These are phyloP conservation scores for Steccherinum ochraceum DNA, from an alignment of 768 basidiomycete species.

Conservation along the genomic window DNA sequence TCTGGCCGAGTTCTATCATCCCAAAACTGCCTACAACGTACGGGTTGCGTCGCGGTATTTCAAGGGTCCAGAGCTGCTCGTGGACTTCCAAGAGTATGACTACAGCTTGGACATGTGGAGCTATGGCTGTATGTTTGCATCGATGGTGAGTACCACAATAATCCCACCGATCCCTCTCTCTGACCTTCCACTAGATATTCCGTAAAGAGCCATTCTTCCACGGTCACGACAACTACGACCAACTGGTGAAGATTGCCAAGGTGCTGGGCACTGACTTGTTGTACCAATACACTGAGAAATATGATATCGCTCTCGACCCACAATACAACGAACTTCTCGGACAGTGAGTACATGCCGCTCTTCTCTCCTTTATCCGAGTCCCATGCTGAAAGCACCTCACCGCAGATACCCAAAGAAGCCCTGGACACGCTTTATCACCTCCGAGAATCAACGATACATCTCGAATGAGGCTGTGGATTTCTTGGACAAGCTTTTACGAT, in stretches of 20 bases:
- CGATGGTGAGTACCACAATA: slow-evolving; percentile 67
- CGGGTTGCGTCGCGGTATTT: slow-evolving; percentile 96
- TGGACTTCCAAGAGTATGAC: slow-evolving; percentile 98
- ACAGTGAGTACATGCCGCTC: slow-evolving; percentile 59
- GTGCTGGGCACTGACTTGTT: slow-evolving; percentile 95
- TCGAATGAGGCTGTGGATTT: slow-evolving; percentile 97
- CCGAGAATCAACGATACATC: slow-evolving; percentile 93
- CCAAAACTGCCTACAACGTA: slow-evolving; percentile 96
- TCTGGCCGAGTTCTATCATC: slow-evolving; percentile 97
- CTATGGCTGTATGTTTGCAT: slow-evolving; percentile 97
- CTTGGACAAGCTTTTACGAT: slow-evolving; percentile 89
- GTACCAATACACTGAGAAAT: slow-evolving; percentile 89
- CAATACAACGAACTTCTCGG: slow-evolving; percentile 94
- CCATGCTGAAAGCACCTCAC: too few relatives aligned
- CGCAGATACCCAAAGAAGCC: slow-evolving; percentile 85
- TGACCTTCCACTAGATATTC: slow-evolving; percentile 68
- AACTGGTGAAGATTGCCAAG: slow-evolving; percentile 96
- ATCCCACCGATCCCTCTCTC: neutral
- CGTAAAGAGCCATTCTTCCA: slow-evolving; percentile 99
- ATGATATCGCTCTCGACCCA: slow-evolving; percentile 92
- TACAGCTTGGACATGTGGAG: slow-evolving; percentile 99
- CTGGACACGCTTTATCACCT: slow-evolving; percentile 93
- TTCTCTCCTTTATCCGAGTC: too few relatives aligned
- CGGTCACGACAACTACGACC: slow-evolving; percentile 98
- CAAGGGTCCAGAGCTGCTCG: slow-evolving; percentile 94